Conservation (phyloP, 768 basidiomycete species). For the Suillus paluster region DNA sequence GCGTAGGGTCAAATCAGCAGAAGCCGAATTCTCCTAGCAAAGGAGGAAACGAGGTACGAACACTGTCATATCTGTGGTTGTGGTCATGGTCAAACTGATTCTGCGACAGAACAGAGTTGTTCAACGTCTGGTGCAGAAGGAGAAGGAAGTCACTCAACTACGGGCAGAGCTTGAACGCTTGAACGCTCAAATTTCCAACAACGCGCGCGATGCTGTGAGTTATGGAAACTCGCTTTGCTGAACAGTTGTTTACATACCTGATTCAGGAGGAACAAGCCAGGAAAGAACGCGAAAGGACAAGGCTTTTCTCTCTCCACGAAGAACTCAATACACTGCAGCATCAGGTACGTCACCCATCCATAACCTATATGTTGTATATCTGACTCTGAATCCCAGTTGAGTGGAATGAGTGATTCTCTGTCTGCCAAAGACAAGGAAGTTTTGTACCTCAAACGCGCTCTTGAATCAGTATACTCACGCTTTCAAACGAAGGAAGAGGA, state of each 20-base stretch:
- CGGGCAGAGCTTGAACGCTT: slow-evolving; percentile 71
- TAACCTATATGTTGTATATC: slow-evolving; percentile 4
- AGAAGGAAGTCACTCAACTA: slow-evolving; percentile 80
- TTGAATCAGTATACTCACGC: slow-evolving; percentile 86
- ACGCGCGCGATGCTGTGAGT: slow-evolving; percentile 64
- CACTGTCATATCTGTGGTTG: not conserved
- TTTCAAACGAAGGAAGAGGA: slow-evolving; percentile 59
- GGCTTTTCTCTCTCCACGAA: slow-evolving; percentile 72
- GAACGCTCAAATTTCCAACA: slow-evolving; percentile 59
- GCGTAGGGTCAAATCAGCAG: slow-evolving; percentile 18
- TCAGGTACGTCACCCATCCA: slow-evolving; percentile 50
- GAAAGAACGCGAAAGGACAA: slow-evolving; percentile 74
- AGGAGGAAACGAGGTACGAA: slow-evolving; percentile 58
- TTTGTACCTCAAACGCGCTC: slow-evolving; percentile 77
- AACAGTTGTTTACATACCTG: not conserved
- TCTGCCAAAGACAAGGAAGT: slow-evolving; percentile 73
- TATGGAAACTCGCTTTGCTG: not conserved
- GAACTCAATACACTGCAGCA: slow-evolving; percentile 75
- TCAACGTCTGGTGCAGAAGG: slow-evolving; percentile 81
- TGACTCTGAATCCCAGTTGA: slow-evolving; percentile 43
- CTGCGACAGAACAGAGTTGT: slow-evolving; percentile 72
- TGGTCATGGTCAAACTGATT: not conserved
- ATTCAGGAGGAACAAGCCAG: slow-evolving; percentile 71
- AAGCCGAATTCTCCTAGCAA: slow-evolving; percentile 49
- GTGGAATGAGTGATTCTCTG: slow-evolving; percentile 52